Percentiles rank a stretch among this genome's conserved stretches.
phyloP scores from a whole-genome alignment of 2,329 filamentous ascomycete genomes.

The Aschersonia sp. region DNA sequence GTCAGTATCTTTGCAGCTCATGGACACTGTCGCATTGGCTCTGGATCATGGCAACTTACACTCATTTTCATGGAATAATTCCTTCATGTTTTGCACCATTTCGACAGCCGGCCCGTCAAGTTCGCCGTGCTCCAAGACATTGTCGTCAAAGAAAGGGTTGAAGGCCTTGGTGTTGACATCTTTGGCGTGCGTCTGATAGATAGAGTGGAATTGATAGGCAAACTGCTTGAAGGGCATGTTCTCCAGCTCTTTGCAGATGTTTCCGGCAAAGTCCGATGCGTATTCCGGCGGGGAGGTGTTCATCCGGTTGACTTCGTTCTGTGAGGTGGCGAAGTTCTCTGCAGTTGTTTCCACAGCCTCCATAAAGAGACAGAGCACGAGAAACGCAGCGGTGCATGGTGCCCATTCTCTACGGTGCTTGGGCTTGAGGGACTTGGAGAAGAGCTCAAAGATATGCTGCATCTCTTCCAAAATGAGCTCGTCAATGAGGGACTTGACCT shows the following conservation, averaged over 20 bases:
- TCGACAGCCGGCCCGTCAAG: slow-evolving; percentile 30
- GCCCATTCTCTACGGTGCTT: slow-evolving; percentile 40
- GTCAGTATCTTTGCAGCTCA: too few species aligned
- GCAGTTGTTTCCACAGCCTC: slow-evolving; percentile 38
- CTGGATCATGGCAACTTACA: slow-evolving; percentile 22
- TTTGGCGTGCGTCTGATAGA: slow-evolving; percentile 41
- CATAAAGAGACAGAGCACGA: slow-evolving; percentile 44
- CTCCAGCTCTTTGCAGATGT: slow-evolving; percentile 35
- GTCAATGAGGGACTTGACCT: slow-evolving; percentile 42
- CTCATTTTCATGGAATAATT: slow-evolving; percentile 26
- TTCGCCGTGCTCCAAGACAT: slow-evolving; percentile 25
- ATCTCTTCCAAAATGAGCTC: slow-evolving; percentile 38
- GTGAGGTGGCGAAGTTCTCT: slow-evolving; percentile 34
- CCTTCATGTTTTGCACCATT: slow-evolving; percentile 29
- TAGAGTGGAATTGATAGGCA: slow-evolving; percentile 43
- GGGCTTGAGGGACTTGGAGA: slow-evolving; percentile 37
- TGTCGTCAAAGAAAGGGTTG: slow-evolving; percentile 37
- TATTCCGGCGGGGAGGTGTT: slow-evolving; percentile 21
- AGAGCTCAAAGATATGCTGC: slow-evolving; percentile 34
- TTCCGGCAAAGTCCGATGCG: slow-evolving; percentile 28
- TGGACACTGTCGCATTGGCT: too few species aligned
- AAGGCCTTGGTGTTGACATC: slow-evolving; percentile 35
- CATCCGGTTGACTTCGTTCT: slow-evolving; percentile 33
- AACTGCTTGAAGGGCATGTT: slow-evolving; percentile 47
- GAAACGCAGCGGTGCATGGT: slow-evolving; percentile 39